A percentile compares a stretch with the other conserved stretches of the same genome.
These are phyloP conservation scores for Coniochaeta sp. DNA, from an alignment of 2,329 filamentous ascomycete species.

Conservation along the genomic window DNA sequence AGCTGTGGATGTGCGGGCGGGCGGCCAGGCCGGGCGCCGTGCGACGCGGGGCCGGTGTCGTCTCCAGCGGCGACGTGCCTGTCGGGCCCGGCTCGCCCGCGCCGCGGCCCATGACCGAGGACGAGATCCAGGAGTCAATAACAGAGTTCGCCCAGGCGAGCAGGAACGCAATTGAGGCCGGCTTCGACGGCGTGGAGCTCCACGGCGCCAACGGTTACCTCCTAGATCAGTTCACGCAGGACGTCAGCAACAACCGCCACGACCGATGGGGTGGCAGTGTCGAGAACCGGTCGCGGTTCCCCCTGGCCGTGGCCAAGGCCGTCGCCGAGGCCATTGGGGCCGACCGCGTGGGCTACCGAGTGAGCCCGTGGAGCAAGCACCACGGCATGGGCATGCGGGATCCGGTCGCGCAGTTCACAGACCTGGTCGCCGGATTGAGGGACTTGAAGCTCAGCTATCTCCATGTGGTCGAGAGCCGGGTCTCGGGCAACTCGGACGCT, in stretches of 20 bases:
- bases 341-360: not conserved
- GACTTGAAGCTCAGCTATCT: constrained; percentile 45
- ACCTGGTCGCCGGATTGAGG: constrained; percentile 42
- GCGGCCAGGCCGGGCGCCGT: not conserved
- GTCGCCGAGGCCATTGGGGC: not conserved
- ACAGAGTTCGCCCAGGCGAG: too few relatives aligned
- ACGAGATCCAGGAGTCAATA: too few relatives aligned
- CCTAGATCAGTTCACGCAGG: constrained; percentile 6
- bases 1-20: not conserved
- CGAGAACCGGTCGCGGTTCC: not conserved
- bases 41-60: constrained; percentile 3
- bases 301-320: not conserved
- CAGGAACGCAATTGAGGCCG: too few relatives aligned
- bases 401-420: constrained; percentile 47
- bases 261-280: constrained; percentile 20
- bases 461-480: constrained; percentile 46
- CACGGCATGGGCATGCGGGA: not conserved
- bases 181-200: too few relatives aligned
- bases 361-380: not conserved
- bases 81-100: constrained; percentile 32
- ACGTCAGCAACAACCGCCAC: constrained; percentile 18
- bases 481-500: constrained; percentile 27
- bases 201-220: too few relatives aligned
- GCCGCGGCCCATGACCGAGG: too few relatives aligned
- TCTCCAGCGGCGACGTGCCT: constrained; percentile 28